Percentiles rank a stretch among this genome's conserved stretches.
Conservation (phyloP, 208 protist genomes). For the Naegleria lovaniensis region DNA sequence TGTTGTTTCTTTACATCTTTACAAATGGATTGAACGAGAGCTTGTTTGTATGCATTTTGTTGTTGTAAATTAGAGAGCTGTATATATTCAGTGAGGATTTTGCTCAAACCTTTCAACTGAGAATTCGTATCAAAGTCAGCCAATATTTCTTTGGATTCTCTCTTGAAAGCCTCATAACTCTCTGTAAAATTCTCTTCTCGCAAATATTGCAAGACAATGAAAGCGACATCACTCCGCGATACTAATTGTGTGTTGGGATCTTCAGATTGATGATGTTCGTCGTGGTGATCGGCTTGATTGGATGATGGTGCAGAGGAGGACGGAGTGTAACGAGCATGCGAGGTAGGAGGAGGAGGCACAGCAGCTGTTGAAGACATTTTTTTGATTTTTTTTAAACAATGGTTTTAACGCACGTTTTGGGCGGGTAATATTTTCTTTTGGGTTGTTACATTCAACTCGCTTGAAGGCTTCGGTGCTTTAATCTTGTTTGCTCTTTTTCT, state of each 20-base stretch:
- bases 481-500: not conserved
- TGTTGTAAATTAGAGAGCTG: not conserved
- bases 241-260: not conserved
- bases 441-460: too few species aligned
- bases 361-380: not conserved
- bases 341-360: not conserved
- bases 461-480: too few species aligned
- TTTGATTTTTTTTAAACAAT: not conserved
- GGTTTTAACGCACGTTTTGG: not conserved
- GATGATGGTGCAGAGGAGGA: not conserved
- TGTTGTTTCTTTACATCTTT: not conserved
- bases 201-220: not conserved
- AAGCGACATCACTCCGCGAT: not conserved
- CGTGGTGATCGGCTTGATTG: not conserved
- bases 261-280: not conserved
- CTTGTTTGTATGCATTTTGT: not conserved
- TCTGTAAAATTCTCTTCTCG: not conserved
- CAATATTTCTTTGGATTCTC: not conserved
- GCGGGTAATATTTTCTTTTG: not conserved
- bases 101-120: not conserved
- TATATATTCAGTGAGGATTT: not conserved
- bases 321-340: too few species aligned
- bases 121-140: not conserved
- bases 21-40: not conserved
- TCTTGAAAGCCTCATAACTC: not conserved